Evolutionary conservation across 495 filamentous ascomycete genomes (phyloP).

Genomic region (Aspergillus nidulans): DNA sequence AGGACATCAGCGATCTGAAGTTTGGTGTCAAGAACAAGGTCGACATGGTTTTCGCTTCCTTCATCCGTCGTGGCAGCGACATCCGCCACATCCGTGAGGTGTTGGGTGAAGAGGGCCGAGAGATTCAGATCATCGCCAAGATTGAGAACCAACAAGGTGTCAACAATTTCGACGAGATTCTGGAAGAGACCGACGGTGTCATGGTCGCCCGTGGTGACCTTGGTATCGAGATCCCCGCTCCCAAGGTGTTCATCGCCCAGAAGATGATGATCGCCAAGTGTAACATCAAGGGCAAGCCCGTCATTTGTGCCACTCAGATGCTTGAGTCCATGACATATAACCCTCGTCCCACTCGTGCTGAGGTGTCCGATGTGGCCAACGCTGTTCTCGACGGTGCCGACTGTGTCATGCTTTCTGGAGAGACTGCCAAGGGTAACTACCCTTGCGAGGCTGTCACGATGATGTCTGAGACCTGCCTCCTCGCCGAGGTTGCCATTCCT

Average conservation of each 20-base stretch:
- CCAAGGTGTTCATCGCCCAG: constrained; percentile 97
- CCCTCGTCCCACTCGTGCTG: constrained; percentile 92
- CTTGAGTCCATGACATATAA: constrained; percentile 99
- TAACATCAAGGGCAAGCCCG: constrained; percentile 98
- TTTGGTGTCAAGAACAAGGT: constrained; percentile 98
- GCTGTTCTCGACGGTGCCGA: constrained; percentile 96
- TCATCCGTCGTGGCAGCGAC: constrained; percentile 89
- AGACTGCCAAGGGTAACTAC: constrained; percentile 97
- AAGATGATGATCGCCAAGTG: constrained; percentile 99
- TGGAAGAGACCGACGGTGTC: constrained; percentile 94
- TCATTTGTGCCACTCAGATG: constrained; percentile 91
- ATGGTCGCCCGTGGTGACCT: constrained; percentile 99
- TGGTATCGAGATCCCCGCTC: constrained; percentile 96
- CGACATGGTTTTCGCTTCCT: constrained; percentile 98
- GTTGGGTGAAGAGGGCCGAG: constrained; percentile 84
- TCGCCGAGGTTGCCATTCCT: constrained; percentile 93
- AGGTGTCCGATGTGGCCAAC: constrained; percentile 98
- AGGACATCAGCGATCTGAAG: constrained; percentile 85
- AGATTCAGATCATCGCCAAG: constrained; percentile 99
- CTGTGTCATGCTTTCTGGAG: constrained; percentile 99
- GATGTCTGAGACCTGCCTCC: constrained; percentile 96
- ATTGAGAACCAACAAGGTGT: constrained; percentile 99
- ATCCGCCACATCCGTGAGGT: constrained; percentile 89
- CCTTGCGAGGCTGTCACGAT: constrained; percentile 87
- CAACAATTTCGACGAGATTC: constrained; percentile 98